These are phyloP conservation scores for Stagonosporopsis vannaccii DNA, from an alignment of 2,329 filamentous ascomycete genomes.

Conservation along the genomic window DNA sequence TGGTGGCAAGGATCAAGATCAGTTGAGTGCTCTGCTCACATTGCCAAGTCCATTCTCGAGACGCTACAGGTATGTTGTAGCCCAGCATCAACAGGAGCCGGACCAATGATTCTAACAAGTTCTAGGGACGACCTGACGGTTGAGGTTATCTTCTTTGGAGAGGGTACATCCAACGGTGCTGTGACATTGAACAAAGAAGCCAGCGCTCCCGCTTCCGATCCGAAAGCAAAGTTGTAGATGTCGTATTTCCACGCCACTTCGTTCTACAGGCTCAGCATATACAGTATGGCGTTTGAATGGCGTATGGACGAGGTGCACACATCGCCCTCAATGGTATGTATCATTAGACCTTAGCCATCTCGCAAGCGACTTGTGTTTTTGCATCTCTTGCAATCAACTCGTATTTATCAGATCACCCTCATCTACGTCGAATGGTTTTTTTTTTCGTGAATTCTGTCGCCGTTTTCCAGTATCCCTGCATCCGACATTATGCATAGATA, in stretches of 20 bases:
- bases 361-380: not conserved
- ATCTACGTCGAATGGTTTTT: not conserved
- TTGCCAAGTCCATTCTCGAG: conserved; percentile 90
- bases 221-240: conserved; percentile 58
- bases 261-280: not conserved
- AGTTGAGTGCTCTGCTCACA: conserved; percentile 90
- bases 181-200: conserved; percentile 88
- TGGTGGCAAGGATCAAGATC: conserved; percentile 90
- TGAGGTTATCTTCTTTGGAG: conserved; percentile 97
- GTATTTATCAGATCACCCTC: not conserved
- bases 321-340: conserved; percentile 7
- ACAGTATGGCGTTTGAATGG: conserved; percentile 16
- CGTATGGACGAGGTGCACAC: conserved; percentile 4
- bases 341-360: not conserved
- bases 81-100: too few relatives aligned
- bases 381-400: not conserved
- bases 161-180: conserved; percentile 76
- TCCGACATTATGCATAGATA: not conserved
- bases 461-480: not conserved
- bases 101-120: conserved; percentile 9
- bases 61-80: conserved; percentile 75
- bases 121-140: conserved; percentile 91
- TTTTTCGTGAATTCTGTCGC: not conserved
- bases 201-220: conserved; percentile 65
- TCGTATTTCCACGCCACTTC: not conserved